Conservation (phyloP, 257 asterid species). For the Penstemon newberryi region DNA sequence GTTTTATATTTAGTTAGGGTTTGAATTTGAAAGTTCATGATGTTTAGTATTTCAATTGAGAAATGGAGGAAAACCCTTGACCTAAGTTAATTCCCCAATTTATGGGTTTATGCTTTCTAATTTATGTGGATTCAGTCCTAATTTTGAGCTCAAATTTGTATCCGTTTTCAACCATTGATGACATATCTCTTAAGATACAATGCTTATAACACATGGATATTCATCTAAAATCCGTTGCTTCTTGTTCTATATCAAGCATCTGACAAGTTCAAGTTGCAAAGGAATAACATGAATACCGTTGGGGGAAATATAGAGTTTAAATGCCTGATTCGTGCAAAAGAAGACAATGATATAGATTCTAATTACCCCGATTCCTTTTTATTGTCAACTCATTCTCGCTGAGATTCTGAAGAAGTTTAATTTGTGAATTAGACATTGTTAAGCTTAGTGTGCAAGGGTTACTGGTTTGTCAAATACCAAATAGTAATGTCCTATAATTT, state of each 20-base stretch:
- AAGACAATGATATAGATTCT: conserved; percentile 58
- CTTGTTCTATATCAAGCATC: conserved; percentile 52
- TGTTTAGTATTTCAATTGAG: no score
- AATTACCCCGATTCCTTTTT: conserved; percentile 4
- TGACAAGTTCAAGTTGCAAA: conserved; percentile 67
- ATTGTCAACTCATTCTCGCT: conserved; percentile 13
- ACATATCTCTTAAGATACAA: not conserved
- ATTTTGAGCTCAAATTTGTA: not conserved
- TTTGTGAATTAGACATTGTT: not conserved
- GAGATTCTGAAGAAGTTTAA: not conserved
- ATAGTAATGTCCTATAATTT: not conserved
- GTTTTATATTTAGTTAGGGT: no score
- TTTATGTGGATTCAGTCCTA: no score
- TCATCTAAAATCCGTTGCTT: not conserved
- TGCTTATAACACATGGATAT: conserved; percentile 8
- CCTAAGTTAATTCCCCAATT: no score
- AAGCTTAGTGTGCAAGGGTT: conserved; percentile 3
- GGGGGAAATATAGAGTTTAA: conserved; percentile 67
- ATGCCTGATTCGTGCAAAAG: conserved; percentile 86
- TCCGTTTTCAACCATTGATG: not conserved
- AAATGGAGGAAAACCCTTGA: no score
- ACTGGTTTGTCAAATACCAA: not conserved
- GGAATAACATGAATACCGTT: conserved; percentile 64
- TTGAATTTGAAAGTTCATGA: no score
- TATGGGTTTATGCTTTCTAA: no score